Evolutionary conservation across 2,329 filamentous ascomycete genomes (phyloP), one percentile per base, ranked within the genome.

Genomic region (Aspergillus aculeatus): DNA sequence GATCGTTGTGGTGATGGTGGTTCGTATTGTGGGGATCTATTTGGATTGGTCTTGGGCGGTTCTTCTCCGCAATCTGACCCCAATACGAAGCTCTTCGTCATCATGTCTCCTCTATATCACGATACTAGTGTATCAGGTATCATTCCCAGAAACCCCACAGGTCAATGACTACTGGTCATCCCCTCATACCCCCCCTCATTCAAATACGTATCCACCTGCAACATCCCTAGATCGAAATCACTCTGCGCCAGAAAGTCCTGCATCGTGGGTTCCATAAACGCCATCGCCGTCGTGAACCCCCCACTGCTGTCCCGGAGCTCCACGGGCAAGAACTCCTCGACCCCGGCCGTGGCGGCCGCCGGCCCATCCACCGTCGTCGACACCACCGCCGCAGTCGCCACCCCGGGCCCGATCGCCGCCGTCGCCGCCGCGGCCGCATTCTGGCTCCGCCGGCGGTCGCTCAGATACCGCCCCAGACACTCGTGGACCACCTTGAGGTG

Each of bases 231-330:
- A 59, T 75, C 73, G 19, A 76, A 68, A 64, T 76, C 72, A 4
- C 73, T 74, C 63, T 76, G 73, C 19, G 74, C 73, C 1, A 76
- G 62, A 19, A 76, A 76, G 50, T 75, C 72, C 57, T 76, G 73
- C 73, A 76, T 74, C 7, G 73, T 76, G 23, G 74, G 74, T 53
- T 76, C 72, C 47, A 75, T 60, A 51, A 76, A 75, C 9, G 74
- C 68, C 72, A 76, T 75, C 47, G 71, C 72, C 0, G 73, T 75
- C 38, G 73, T 75, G 56, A 75, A 75, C 9, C 72, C 73, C 10
- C 60, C 57, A 7, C 57, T 29, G 19, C 50, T 41, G 32, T 57
- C 53, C 12, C 61, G 41, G 3, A 53, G 26, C 44, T 48, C 16
- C 38, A 32, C 16, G 24, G 38, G 38, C 38, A 44, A 16, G 16